Base-by-base conservation (phyloP, 208 protist genomes). In the Crithidia fasciculata region DNA sequence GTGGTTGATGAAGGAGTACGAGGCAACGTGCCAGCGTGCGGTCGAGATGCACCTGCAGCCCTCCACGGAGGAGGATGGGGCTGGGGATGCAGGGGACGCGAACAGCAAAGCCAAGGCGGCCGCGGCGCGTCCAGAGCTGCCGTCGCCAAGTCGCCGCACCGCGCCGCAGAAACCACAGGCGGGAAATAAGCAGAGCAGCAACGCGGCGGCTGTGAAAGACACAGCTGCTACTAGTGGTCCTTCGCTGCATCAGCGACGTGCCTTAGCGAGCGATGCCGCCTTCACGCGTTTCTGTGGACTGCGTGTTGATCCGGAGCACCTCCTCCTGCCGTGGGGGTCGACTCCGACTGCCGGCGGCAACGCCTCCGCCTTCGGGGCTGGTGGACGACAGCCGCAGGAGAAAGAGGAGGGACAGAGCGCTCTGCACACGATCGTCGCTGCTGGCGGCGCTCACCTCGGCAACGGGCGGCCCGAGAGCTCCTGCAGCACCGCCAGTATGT, bases 1-100 rank as follows among this genome's bases (percentile, higher is more conserved):
- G 18, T 68, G 39, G 36, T 69, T 86, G 16, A 68, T 86, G 70
- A 63, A 82, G 28, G 64, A 76, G 43, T 86, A 83, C 78, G 78
- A 82, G 37, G 52, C 61, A 43, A 57, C 67, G 16, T 75, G 56
- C 45, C 71, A 82, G 67, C 69, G 61, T 9, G 67, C 69, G n/a
- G 62, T 82, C 13, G 45, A 63, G 53, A 54, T 82, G 67, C 56
- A 72, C 63, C 59, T 68, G 36, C n/a, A 52, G 39, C 64, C 49
- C 16, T 57, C 56, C 12, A 5, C 68, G 49, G 64, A 62, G 19
- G 70, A 65, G 15, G 69, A 53, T 13, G 45, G 15, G 59, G 39
- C 39, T 28, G 37, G 4, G 55, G n/a, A 15, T 13, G 45, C 43
- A 39, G 43, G 61, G 41, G 61, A 66, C 28, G n/a, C 37, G 3